These are phyloP conservation scores for Dothideomycetes sp. DNA, from an alignment of 2,329 filamentous ascomycete species.

Conservation along the genomic window DNA sequence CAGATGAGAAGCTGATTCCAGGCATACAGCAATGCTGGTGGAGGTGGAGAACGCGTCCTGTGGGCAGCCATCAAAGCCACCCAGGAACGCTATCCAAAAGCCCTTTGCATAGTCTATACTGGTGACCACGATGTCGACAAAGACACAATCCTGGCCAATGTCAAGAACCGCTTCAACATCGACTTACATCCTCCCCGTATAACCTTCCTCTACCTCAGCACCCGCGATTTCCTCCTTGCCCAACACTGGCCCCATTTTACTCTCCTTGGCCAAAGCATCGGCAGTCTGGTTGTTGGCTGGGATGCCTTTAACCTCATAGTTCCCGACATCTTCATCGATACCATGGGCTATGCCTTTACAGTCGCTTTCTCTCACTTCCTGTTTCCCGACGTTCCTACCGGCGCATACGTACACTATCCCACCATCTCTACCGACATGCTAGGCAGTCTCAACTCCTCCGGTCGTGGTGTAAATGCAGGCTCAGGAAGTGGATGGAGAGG, in stretches of 20 bases:
- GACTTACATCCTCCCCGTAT: constrained; percentile 72
- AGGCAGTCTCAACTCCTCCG: constrained; percentile 58
- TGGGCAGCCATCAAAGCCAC: constrained; percentile 93
- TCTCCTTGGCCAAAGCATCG: constrained; percentile 84
- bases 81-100: constrained; percentile 78
- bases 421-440: constrained; percentile 99
- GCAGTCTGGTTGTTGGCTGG: constrained; percentile 77
- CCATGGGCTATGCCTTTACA: constrained; percentile 94
- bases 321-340: constrained; percentile 91
- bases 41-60: constrained; percentile 87
- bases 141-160: constrained; percentile 56
- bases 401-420: constrained; percentile 93
- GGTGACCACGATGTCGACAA: constrained; percentile 87
- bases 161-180: constrained; percentile 81
- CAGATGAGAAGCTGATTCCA: too few species aligned
- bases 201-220: constrained; percentile 83
- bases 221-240: constrained; percentile 74
- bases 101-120: constrained; percentile 87
- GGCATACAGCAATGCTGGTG: constrained; percentile 83
- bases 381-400: constrained; percentile 72
- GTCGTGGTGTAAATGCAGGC: constrained; percentile 72
- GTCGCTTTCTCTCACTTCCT: constrained; percentile 73
- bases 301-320: constrained; percentile 88
- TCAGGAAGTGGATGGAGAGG: constrained; percentile 66
- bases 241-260: constrained; percentile 89